Evolutionary conservation across 148 eudicot species (phyloP).

Genomic region (Chenopodium suecicum): DNA sequence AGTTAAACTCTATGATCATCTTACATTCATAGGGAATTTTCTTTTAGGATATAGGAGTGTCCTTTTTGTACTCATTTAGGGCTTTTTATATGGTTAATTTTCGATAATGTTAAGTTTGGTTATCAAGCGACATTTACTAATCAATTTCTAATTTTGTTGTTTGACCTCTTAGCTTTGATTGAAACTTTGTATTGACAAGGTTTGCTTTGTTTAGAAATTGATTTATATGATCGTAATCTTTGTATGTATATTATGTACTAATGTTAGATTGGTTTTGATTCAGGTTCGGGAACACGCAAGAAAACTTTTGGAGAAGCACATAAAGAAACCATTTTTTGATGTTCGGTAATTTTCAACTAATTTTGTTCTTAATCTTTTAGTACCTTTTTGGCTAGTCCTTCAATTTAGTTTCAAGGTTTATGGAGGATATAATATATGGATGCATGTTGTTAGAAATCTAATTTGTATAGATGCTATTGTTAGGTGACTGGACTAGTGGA

Average conservation of each 20-base stretch:
- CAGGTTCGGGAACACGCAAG: slow-evolving; percentile 98
- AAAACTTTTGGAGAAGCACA: slow-evolving; percentile 85
- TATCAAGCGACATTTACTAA: neutral
- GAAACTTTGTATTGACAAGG: neutral
- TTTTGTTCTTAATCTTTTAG: slow-evolving; percentile 4
- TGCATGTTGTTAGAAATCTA: too few species aligned
- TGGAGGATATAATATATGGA: too few species aligned
- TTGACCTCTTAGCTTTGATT: neutral
- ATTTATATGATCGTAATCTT: neutral
- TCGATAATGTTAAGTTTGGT: neutral
- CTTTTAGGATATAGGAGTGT: neutral
- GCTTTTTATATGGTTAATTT: neutral
- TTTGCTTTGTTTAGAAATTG: neutral
- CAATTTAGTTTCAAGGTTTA: too few species aligned
- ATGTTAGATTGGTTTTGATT: neutral
- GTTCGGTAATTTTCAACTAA: slow-evolving; percentile 48
- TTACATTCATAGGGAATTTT: neutral
- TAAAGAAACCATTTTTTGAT: slow-evolving; percentile 86
- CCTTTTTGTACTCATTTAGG: neutral
- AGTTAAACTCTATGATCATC: neutral
- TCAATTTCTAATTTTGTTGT: neutral
- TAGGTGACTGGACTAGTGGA: too few species aligned
- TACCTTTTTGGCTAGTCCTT: too few species aligned
- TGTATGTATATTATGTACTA: neutral
- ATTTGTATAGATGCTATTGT: too few species aligned